These are phyloP conservation scores for Fennellomyces sp. DNA, from an alignment of 371 early-diverging fungal species.

Conservation along the genomic window DNA sequence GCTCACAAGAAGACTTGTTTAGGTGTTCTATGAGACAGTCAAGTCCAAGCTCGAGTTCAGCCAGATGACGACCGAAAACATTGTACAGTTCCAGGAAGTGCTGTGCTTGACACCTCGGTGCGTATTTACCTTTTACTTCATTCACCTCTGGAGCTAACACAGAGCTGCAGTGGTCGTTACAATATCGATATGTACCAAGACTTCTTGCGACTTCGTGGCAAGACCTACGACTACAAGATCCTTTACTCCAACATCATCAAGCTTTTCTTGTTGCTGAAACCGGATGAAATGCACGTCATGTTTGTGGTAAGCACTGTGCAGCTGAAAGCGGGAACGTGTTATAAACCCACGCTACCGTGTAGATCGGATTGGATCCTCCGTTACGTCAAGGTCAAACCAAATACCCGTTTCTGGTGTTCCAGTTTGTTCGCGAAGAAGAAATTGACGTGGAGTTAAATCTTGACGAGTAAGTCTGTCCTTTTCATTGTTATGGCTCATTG, in stretches of 20 bases:
- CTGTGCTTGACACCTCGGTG: conserved; percentile 89
- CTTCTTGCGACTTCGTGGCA: conserved; percentile 95
- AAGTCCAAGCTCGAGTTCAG: conserved; percentile 91
- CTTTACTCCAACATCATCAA: conserved; percentile 82
- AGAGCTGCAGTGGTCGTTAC: conserved; percentile 92
- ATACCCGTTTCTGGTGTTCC: conserved; percentile 97
- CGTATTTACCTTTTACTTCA: not conserved
- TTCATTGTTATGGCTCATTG: not conserved
- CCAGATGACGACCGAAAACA: conserved; percentile 84
- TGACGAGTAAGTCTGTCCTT: conserved; percentile 61
- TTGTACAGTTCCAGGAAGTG: conserved; percentile 89
- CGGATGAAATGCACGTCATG: conserved; percentile 90
- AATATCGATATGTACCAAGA: conserved; percentile 92
- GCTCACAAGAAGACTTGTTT: too few species aligned
- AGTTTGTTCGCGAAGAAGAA: conserved; percentile 93
- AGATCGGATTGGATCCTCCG: conserved; percentile 95
- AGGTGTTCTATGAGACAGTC: conserved; percentile 89
- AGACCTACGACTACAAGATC: conserved; percentile 97
- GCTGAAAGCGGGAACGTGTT: too few species aligned
- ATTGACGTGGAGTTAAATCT: conserved; percentile 83
- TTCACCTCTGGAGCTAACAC: too few species aligned
- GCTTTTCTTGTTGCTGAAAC: conserved; percentile 90
- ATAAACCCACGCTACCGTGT: conserved; percentile 1
- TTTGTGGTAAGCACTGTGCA: conserved; percentile 72
- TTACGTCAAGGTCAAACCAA: conserved; percentile 98